phyloP scores from a whole-genome alignment of 805 yeast species.

The Ogataea ramenticola region DNA sequence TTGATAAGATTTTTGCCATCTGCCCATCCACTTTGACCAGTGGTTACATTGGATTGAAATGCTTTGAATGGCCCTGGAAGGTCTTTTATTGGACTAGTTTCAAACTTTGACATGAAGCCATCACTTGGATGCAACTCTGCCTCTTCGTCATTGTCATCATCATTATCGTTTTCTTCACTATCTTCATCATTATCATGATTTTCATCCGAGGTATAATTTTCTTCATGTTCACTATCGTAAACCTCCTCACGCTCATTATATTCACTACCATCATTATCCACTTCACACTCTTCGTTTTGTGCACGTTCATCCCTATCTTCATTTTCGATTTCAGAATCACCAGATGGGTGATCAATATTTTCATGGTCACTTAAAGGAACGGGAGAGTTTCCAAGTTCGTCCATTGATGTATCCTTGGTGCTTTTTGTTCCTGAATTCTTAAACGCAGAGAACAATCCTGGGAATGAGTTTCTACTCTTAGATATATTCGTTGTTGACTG shows the following conservation, averaged over 20 bases:
- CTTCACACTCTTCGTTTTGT: not conserved
- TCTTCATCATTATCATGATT: too few species aligned
- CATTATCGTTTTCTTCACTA: not conserved
- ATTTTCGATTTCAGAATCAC: too few species aligned
- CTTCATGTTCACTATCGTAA: too few species aligned
- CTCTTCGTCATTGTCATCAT: not conserved
- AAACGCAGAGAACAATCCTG: not conserved
- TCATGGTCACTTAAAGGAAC: too few species aligned
- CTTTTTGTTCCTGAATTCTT: not conserved
- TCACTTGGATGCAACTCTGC: not conserved
- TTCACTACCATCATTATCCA: not conserved
- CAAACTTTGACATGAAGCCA: not conserved
- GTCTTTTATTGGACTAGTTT: not conserved
- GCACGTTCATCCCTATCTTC: too few species aligned
- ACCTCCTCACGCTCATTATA: too few species aligned
- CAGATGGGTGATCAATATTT: too few species aligned
- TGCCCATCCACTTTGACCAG: conserved; percentile 13
- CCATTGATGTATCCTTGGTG: too few species aligned
- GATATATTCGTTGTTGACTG: not conserved
- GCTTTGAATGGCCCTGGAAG: not conserved
- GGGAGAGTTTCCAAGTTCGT: too few species aligned
- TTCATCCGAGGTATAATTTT: too few species aligned
- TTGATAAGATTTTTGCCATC: conserved; percentile 16
- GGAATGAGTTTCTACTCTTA: not conserved
- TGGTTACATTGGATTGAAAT: not conserved